Evolutionary conservation across 306 rosid genomes (phyloP).

Genomic region (Mimosa pudica): DNA sequence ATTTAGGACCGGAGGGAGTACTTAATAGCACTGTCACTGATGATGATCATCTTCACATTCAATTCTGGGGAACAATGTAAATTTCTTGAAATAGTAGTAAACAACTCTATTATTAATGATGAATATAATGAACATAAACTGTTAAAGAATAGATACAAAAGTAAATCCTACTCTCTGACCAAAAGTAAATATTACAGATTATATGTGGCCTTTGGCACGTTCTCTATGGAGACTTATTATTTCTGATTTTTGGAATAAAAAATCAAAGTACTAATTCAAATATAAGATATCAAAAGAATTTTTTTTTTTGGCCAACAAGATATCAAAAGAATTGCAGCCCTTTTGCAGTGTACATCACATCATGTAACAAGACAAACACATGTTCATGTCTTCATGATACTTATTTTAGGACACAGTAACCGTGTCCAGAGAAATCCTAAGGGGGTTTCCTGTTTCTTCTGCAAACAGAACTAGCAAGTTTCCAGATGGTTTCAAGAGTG

Average conservation of each 20-base stretch:
- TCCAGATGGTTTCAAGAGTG: conserved; percentile 62
- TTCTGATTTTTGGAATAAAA: neutral
- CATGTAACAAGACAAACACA: no score
- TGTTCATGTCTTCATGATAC: neutral
- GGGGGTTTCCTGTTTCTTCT: conserved; percentile 20
- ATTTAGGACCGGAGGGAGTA: no score
- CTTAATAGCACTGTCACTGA: no score
- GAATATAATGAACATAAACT: neutral
- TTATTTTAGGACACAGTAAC: conserved; percentile 26
- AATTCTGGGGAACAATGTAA: no score
- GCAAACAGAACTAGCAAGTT: conserved; percentile 50
- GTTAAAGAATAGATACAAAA: neutral
- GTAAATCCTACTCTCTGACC: neutral
- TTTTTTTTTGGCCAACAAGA: no score
- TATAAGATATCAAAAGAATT: neutral
- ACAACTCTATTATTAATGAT: neutral
- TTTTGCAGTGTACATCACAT: conserved; percentile 1
- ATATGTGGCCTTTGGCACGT: neutral
- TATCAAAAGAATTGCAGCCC: neutral
- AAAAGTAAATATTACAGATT: neutral
- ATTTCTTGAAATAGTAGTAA: no score
- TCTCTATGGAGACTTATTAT: neutral
- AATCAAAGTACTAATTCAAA: conserved; percentile 1
- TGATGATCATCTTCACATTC: no score
- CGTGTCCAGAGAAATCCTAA: conserved; percentile 43